These are phyloP conservation scores for Cytospora piceae DNA, from an alignment of 2,329 filamentous ascomycete species.

Conservation along the genomic window DNA sequence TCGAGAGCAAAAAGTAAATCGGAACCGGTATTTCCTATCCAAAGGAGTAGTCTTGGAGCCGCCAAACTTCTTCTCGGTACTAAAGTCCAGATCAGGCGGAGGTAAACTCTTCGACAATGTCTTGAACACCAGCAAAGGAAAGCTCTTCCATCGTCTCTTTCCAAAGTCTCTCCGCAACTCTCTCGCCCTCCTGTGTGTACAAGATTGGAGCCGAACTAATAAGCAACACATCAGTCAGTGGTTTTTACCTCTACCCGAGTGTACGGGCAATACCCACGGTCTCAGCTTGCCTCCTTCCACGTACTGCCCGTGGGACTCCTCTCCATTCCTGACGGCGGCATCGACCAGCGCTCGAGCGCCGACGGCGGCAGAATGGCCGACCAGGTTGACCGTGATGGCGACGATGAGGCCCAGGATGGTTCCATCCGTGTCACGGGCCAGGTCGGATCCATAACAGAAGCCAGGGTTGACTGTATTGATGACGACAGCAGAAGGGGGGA, in stretches of 20 bases:
- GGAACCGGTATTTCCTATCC: too few species aligned
- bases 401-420: neutral
- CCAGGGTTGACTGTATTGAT: conserved; percentile 34
- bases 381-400: neutral
- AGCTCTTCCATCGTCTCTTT: conserved; percentile 16
- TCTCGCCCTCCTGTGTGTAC: neutral
- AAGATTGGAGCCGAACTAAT: neutral
- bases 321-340: conserved; percentile 8
- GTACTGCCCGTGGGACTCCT: conserved; percentile 10
- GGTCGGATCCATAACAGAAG: conserved; percentile 26
- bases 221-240: neutral
- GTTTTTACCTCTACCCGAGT: too few species aligned
- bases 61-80: too few species aligned
- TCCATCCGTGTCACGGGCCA: conserved; percentile 4
- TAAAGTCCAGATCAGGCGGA: too few species aligned
- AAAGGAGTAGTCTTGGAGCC: too few species aligned
- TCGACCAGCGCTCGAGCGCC: too few species aligned
- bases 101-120: neutral
- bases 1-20: too few species aligned
- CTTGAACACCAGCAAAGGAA: conserved; percentile 4
- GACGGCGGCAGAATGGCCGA: conserved; percentile 5
- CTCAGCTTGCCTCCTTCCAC: conserved; percentile 8
- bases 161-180: conserved; percentile 4
- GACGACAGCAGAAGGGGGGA: too few species aligned
- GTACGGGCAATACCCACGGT: neutral